These are phyloP conservation scores for Trichophyton benhamiae DNA, from an alignment of 2,329 filamentous ascomycete genomes.

Conservation along the genomic window DNA sequence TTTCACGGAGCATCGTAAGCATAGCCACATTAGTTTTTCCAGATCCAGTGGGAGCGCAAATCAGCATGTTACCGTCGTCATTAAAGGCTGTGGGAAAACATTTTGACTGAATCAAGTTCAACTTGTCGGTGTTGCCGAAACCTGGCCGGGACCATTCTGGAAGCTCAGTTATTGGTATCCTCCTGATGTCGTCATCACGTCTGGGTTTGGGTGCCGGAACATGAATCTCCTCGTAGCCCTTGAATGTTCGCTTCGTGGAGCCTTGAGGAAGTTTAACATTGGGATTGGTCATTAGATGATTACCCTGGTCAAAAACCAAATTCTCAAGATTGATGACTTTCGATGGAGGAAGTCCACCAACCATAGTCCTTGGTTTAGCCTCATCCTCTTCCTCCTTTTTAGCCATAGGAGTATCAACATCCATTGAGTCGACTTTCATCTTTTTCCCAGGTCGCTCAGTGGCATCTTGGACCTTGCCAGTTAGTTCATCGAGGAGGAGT, in stretches of 20 bases:
- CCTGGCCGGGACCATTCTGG: conserved; percentile 84
- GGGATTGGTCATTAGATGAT: conserved; percentile 98
- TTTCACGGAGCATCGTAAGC: conserved; percentile 89
- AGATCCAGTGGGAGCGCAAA: conserved; percentile 92
- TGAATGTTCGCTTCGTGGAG: conserved; percentile 88
- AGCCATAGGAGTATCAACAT: conserved; percentile 62
- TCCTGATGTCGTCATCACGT: conserved; percentile 61
- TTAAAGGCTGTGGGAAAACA: conserved; percentile 85
- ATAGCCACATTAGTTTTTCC: conserved; percentile 99
- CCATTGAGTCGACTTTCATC: conserved; percentile 75
- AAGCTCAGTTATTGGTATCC: conserved; percentile 74
- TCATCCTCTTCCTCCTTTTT: conserved; percentile 41
- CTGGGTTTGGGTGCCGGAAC: conserved; percentile 86
- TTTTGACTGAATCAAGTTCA: conserved; percentile 92
- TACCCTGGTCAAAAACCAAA: conserved; percentile 91
- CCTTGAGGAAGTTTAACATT: conserved; percentile 89
- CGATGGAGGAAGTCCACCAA: conserved; percentile 74
- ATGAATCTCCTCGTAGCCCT: conserved; percentile 97
- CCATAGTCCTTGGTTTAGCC: conserved; percentile 51
- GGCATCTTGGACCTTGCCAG: conserved; percentile 52
- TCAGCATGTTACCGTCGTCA: conserved; percentile 92
- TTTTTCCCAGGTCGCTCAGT: conserved; percentile 57
- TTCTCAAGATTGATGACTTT: conserved; percentile 90
- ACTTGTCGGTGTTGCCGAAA: conserved; percentile 71
- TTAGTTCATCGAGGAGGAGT: conserved; percentile 76